phyloP scores from a whole-genome alignment of 2,329 filamentous ascomycete genomes.

The Dactylellina leptospora region DNA sequence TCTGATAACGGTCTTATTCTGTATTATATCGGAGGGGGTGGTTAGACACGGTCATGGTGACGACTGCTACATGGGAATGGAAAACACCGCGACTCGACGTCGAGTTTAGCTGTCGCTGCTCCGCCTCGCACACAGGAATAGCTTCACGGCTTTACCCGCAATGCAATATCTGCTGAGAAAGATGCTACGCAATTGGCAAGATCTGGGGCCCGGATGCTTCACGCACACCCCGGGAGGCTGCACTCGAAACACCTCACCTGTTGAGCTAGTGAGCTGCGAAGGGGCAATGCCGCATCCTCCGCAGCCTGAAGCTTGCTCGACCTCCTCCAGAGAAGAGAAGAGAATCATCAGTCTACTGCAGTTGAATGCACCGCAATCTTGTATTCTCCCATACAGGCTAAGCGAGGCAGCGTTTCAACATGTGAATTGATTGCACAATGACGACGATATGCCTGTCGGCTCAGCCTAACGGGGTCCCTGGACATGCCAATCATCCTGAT shows the following conservation, averaged over 20 bases:
- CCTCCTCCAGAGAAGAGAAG: background rate
- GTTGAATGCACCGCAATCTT: too few relatives aligned
- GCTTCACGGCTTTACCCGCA: too few relatives aligned
- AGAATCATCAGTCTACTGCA: conserved; percentile 3
- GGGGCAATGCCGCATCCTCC: conserved; percentile 8
- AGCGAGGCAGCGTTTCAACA: conserved; percentile 13
- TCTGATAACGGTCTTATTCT: too few relatives aligned
- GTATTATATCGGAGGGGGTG: too few relatives aligned
- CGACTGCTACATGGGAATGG: too few relatives aligned
- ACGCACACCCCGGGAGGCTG: background rate
- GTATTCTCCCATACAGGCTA: conserved; percentile 4
- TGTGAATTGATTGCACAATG: conserved; percentile 41
- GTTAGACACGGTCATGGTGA: too few relatives aligned
- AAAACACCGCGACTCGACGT: too few relatives aligned
- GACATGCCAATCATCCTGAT: background rate
- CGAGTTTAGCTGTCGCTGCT: too few relatives aligned
- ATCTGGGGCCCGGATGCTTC: conserved; percentile 15
- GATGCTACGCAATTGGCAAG: conserved; percentile 12
- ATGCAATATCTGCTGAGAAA: too few relatives aligned
- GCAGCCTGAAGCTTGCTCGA: background rate
- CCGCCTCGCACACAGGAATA: too few relatives aligned
- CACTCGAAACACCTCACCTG: conserved; percentile 10
- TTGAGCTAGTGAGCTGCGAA: conserved; percentile 8
- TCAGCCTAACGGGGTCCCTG: background rate
- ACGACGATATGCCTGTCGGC: conserved; percentile 26